These are phyloP conservation scores for Penicillium waksmanii DNA, from an alignment of 495 filamentous ascomycete genomes.

Conservation along the genomic window DNA sequence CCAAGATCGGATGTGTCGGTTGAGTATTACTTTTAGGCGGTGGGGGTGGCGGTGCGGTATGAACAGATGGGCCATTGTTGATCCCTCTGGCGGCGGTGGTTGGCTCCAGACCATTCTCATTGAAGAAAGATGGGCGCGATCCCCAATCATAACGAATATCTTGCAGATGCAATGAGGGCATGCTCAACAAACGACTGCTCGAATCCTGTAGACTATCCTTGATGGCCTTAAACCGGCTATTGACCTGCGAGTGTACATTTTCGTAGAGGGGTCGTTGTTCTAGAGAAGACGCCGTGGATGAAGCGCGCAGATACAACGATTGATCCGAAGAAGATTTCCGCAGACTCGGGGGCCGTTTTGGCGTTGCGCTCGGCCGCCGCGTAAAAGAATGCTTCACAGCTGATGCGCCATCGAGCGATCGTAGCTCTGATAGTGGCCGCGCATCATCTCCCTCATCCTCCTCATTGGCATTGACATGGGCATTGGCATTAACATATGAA, in stretches of 20 bases:
- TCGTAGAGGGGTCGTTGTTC: constrained; percentile 87
- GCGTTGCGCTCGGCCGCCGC: constrained; percentile 30
- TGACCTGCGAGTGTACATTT: constrained; percentile 74
- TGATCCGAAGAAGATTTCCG: constrained; percentile 74
- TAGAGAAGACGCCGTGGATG: constrained; percentile 78
- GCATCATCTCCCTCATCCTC: constrained; percentile 27
- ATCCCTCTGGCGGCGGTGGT: constrained; percentile 12
- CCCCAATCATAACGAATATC: constrained; percentile 50
- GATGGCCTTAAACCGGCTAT: constrained; percentile 88
- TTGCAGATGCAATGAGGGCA: constrained; percentile 58
- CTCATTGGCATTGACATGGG: constrained; percentile 6
- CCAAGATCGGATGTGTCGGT: constrained; percentile 54
- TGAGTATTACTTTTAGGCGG: constrained; percentile 38
- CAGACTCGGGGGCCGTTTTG: constrained; percentile 43
- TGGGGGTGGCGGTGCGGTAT: constrained; percentile 20
- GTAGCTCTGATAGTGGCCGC: constrained; percentile 33
- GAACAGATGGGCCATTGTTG: constrained; percentile 9
- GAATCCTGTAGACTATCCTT: constrained; percentile 83
- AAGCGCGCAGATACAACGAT: constrained; percentile 63
- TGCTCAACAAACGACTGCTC: constrained; percentile 70
- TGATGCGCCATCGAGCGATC: constrained; percentile 32
- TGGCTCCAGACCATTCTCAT: constrained; percentile 24
- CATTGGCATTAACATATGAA: background rate
- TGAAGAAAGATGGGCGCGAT: constrained; percentile 30
- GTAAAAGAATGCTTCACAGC: constrained; percentile 42